Conservation (phyloP, 768 basidiomycete species). For the Mycena pura region DNA sequence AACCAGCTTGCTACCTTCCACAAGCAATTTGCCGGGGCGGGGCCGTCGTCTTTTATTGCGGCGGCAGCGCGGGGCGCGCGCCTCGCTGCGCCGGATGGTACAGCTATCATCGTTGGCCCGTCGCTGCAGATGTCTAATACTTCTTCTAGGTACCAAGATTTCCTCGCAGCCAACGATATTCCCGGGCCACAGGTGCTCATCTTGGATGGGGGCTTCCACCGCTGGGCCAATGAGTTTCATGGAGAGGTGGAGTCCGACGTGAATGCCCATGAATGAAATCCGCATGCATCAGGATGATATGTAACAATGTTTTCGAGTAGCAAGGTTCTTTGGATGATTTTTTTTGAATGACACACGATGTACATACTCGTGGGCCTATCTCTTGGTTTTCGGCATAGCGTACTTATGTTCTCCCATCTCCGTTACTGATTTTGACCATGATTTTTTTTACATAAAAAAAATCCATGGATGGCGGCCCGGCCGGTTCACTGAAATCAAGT, state of each 20-base stretch:
- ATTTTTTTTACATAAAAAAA: too few relatives aligned
- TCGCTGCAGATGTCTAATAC: neutral
- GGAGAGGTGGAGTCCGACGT: neutral
- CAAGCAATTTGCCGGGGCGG: conserved; percentile 45
- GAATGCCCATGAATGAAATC: too few relatives aligned
- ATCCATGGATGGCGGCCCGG: too few relatives aligned
- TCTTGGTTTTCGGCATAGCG: too few relatives aligned
- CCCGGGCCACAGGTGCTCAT: neutral
- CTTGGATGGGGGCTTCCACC: neutral
- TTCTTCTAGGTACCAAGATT: conserved; percentile 12
- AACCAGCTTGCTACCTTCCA: conserved; percentile 50
- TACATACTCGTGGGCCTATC: too few relatives aligned
- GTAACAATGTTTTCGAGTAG: too few relatives aligned
- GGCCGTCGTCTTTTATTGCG: conserved; percentile 61
- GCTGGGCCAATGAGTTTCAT: neutral
- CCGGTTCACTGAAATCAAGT: too few relatives aligned
- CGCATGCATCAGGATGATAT: too few relatives aligned
- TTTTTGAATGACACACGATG: too few relatives aligned
- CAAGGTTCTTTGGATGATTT: too few relatives aligned
- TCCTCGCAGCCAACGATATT: neutral
- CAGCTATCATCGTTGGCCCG: neutral
- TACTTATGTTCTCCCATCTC: too few relatives aligned
- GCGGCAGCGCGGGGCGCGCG: conserved; percentile 56
- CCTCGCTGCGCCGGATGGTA: conserved; percentile 65
- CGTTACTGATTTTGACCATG: too few relatives aligned